phyloP scores from a whole-genome alignment of 768 basidiomycete species.

The Tremella fuciformis region DNA sequence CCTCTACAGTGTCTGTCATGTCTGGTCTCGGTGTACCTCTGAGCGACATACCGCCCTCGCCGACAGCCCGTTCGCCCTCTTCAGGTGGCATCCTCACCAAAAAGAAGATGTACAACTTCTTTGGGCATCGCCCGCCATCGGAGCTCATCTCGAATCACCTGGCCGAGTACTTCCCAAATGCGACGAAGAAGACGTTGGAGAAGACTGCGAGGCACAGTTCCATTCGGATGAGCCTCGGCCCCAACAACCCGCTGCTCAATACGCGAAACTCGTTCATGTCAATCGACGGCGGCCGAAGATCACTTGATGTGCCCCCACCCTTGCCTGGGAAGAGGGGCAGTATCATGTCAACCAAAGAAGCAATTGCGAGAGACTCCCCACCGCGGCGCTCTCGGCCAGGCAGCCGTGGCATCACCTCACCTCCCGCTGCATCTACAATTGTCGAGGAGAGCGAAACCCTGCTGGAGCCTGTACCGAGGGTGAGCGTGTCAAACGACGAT shows the following conservation, averaged over 20 bases:
- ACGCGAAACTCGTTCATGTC: slow-evolving; percentile 25
- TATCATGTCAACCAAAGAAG: slow-evolving; percentile 11
- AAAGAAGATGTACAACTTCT: slow-evolving; percentile 68
- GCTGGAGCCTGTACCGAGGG: slow-evolving; percentile 28
- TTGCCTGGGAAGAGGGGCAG: background rate
- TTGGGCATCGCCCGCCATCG: slow-evolving; percentile 94
- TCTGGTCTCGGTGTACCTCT: slow-evolving; percentile 87
- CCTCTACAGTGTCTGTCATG: slow-evolving; percentile 89
- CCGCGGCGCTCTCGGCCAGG: slow-evolving; percentile 24
- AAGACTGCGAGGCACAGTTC: slow-evolving; percentile 87
- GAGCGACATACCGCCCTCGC: slow-evolving; percentile 61
- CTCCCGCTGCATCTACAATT: slow-evolving; percentile 40
- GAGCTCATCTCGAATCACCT: slow-evolving; percentile 94
- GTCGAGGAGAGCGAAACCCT: slow-evolving; percentile 38
- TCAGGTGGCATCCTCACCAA: slow-evolving; percentile 49
- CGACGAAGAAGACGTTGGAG: slow-evolving; percentile 85
- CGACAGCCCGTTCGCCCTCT: slow-evolving; percentile 50
- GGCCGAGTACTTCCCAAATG: slow-evolving; percentile 89
- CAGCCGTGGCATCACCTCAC: slow-evolving; percentile 23
- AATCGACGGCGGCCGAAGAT: slow-evolving; percentile 14
- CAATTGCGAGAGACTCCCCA: slow-evolving; percentile 18
- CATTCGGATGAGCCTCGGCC: slow-evolving; percentile 57
- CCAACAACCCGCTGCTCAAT: slow-evolving; percentile 16
- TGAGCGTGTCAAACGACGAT: slow-evolving; percentile 47
- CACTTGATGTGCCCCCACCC: slow-evolving; percentile 4